Evolutionary conservation across 345 rosid species (phyloP), one percentile per base, ranked within the genome.

Genomic region (Citrus glauca): DNA sequence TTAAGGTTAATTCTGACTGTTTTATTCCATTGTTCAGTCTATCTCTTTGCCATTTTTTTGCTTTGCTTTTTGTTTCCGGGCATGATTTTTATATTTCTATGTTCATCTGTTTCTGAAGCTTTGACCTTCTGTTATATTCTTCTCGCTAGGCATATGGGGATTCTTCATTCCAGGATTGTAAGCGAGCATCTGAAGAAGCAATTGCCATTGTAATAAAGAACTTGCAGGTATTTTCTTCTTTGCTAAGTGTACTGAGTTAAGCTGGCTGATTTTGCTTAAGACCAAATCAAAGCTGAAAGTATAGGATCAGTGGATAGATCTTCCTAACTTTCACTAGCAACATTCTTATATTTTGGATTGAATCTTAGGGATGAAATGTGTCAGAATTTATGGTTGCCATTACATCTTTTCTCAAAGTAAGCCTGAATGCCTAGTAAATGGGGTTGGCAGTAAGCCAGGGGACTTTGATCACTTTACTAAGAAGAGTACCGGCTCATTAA

Each of bases 121-220:
- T 78, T 83, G n/a, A 77, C 22, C 25, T 28, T 55, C 72, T 64
- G 9, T 37, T 22, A 38, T 38, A 24, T 74, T 83, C 80, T 40
- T 66, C 80, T 80, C 81, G 32, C 71, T 80, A 97, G 99, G 95
- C 84, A 82, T 94, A 97, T 73, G 99, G 99, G 60, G 98, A 94
- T 84, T 89, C 99, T 66, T 94, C 99, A 53, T 97, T 97, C 89
- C 89, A 87, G 84, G 99, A 97, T 65, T 97, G 99, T 84, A 93
- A 94, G 81, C 90, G 89, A 87, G 98, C 97, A 81, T 97, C 99
- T 7, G 98, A 93, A 88, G 98, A 91, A 87, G 98, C 96, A 71
- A 81, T 97, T 82, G 86, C 88, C 50, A 85, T 79, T 75, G 88
- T 97, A 78, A 84, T 83, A 45, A 91, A 89, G 84, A 91, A 88